Evolutionary conservation across 768 basidiomycete genomes (phyloP), one percentile per base, ranked within the genome.

Genomic region (Paxillus involutus): DNA sequence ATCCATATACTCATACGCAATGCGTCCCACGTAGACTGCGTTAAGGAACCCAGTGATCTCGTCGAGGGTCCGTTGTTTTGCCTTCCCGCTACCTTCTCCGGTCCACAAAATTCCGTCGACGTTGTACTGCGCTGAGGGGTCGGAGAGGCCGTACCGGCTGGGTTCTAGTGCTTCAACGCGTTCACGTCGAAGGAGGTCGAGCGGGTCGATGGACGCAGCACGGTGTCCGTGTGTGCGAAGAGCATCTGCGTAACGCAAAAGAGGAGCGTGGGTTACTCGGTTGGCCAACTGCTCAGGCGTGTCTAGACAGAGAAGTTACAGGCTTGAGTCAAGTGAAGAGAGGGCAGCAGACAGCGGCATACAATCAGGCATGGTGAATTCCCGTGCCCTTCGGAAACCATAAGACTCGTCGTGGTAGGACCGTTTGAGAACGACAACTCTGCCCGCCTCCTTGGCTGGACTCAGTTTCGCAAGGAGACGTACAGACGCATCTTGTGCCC

Each of bases 1-100:
- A 68, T 94, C 91, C 89, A 92, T 91, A 54, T 86, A 94, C 79
- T 97, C 94, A 63, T 94, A 91, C 1, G 89, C 93, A 59, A 97
- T 91, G 21, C 83, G 82, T 2, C 88, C 89, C 29, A 91, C 88
- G 64, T 97, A 97, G 1, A 89, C 79, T 1, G 75, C 71, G 51
- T 86, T 81, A 12, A 97, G 75, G 67, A 90, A 88, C 14, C 75
- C 65, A 3, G 79, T 80, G 55, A 97, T 91, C 42, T 89, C 80
- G 32, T 78, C 78, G 24, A 96, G 76, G 1, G 82, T 80, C 86
- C 89, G 91, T 69, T 69, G 80, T 64, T 63, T 71, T 3, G 63
- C 75, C 33, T 50, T 55, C 42, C n/a, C 52, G 37, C 60, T 57
- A 41, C 30, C 57, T 8, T 60, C 55, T 5, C 68, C 64, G 5